Conservation (phyloP, 2,329 filamentous ascomycete species). For the Colletotrichum plurivorum region DNA sequence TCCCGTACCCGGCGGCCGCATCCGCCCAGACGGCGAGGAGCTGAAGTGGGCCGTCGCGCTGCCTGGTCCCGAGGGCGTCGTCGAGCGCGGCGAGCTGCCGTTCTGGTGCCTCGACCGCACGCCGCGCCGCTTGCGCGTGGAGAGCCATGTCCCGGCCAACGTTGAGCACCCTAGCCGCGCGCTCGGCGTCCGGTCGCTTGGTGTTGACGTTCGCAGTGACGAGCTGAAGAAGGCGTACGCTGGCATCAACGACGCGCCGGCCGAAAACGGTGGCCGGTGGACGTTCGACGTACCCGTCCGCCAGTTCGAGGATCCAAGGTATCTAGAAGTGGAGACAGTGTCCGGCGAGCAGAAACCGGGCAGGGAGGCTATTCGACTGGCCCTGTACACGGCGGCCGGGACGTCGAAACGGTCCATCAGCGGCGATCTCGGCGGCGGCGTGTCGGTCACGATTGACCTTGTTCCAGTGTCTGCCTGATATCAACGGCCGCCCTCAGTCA, state of each 20-base stretch:
- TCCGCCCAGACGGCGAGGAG: constrained; percentile 66
- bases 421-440: constrained; percentile 25
- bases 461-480: constrained; percentile 18
- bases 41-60: constrained; percentile 73
- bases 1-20: constrained; percentile 67
- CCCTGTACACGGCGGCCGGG: constrained; percentile 26
- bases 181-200: constrained; percentile 63
- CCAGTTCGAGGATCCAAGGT: constrained; percentile 30
- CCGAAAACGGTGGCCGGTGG: constrained; percentile 16
- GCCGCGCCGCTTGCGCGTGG: constrained; percentile 67
- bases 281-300: constrained; percentile 29
- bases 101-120: constrained; percentile 79
- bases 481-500: no score
- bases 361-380: constrained; percentile 1
- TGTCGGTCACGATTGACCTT: constrained; percentile 23
- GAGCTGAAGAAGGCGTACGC: constrained; percentile 36
- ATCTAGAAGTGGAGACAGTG: constrained; percentile 12
- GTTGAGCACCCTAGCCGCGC: constrained; percentile 66
- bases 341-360: not conserved
- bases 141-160: constrained; percentile 53
- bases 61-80: constrained; percentile 41
- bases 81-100: constrained; percentile 66
- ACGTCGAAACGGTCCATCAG: constrained; percentile 24
- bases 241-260: constrained; percentile 20
- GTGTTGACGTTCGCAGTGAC: constrained; percentile 49